Evolutionary conservation across 2,329 filamentous ascomycete genomes (phyloP), one percentile per base, ranked within the genome.

Genomic region (Phialophora expanda): DNA sequence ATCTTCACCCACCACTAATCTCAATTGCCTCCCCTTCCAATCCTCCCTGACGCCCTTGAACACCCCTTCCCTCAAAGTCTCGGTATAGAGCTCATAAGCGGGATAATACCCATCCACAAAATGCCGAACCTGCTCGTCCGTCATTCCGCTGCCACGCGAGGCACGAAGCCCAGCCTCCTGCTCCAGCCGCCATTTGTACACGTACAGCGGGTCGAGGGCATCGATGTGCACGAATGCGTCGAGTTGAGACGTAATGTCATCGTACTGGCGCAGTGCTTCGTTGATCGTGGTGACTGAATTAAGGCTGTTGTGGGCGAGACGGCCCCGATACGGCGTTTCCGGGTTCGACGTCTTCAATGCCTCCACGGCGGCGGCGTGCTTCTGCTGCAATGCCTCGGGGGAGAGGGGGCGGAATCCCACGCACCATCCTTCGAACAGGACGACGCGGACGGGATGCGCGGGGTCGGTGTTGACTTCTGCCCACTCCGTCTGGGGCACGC

Each of bases 371-470:
- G 78, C 78, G 60, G 80, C 78, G 76, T 86, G 86, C 67, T 83
- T 85, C 74, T 82, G 80, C 71, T 83, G 83, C 3, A 87, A 76
- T 30, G 83, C 82, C 3, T 86, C 76, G 4, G 84, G 81, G n/a
- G 79, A 72, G 12, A 93, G 77, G 0, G 89, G 78, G 5, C 88
- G 87, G 79, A 97, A 97, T 2, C 92, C 93, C 12, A 96, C 87
- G 76, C 90, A 95, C 93, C 93, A 97, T 20, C 93, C 93, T 77
- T 97, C 93, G 69, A 97, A 88, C 59, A 97, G 86, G 24, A 97
- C 84, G 6, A 94, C 86, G 59, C 85, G 82, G 1, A 86, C 73
- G 48, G 72, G 76, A 9, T 73, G 59, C 34, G 78, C 66, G 1
- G 71, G 75, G 3, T 78, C 22, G 66, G 61, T 61, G 65, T 83